Evolutionary conservation across 2,329 filamentous ascomycete genomes (phyloP), one percentile per base, ranked within the genome.

Genomic region (Neofusicoccum parvum): DNA sequence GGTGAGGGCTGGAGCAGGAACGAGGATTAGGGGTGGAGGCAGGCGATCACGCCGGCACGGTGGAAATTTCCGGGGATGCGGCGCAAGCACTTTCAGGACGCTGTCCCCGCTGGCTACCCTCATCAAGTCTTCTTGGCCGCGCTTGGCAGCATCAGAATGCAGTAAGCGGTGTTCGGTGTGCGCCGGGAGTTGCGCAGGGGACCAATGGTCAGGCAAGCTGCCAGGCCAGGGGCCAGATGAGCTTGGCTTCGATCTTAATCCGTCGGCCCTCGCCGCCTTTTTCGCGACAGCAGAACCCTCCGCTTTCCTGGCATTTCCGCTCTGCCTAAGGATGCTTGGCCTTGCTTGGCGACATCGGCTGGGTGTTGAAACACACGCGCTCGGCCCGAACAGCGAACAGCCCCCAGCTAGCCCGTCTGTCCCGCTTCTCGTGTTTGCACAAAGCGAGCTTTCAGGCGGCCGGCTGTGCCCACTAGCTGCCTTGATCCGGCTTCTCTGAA

Each of bases 121-220:
- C 27, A 46, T 60, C 56, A 60, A 60, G 56, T 48, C 43, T 37
- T 37, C 56, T 60, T 60, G 56, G 56, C 56, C 43, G 43, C 27
- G 41, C 56, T 60, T 60, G 56, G 56, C 56, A 48, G 43, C 43
- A n/a, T 60, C 56, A 60, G 56, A 46, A 50, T 9, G 10, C 14
- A 36, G 27, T 27, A 60, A 48, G 56, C 56, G 27, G 56, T 23
- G 43, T 27, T 20, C 12, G 56, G 10, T 5, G 14, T 6, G 43
- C 37, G 32, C 14, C 23, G 27, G 15, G 54, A 59, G 39, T 20
- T 20, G 43, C 56, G 32, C 41, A 48, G 56, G 56, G 43, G n/a
- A 11, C 43, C 56, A 60, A 39, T 60, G 15, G 41, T 59, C 41
- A 46, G 54, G 23, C 41, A 9, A 20, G 23, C 41, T 34, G 34